Base-by-base conservation (phyloP, 192 early-diverging fungal genomes). In the Backusella circina region DNA sequence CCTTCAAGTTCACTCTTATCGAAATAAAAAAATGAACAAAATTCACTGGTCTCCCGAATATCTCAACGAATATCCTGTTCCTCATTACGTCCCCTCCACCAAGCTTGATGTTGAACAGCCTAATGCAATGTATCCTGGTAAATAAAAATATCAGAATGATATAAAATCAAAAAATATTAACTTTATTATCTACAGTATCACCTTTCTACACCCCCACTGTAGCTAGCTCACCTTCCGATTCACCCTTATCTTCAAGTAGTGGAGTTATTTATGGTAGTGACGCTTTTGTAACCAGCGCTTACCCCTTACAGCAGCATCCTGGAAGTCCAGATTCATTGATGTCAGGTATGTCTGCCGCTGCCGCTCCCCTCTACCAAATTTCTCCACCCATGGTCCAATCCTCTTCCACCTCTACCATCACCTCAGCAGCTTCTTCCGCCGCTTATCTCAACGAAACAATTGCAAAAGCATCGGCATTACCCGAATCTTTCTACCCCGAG, bases 391-490 rank as follows among this genome's bases (percentile, higher is more conserved):
- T 76, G 37, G 75, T 76, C 23, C 68, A 70, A 61, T 76, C 75
- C 12, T 71, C 54, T 10, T 76, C 75, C 13, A 37, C 54, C 9
- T 64, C 51, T 9, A 76, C 81, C 47, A 37, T 69, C 38, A 67
- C 81, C 51, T 77, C 75, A 33, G 38, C 75, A 41, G 67, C 75
- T 33, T 47, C 67, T 21, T 72, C 78, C 28, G 57, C 54, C 15
- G 68, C 78, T 39, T 76, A 61, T 65, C 67, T 81, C 26, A 81
- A 72, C 51, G 80, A 81, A 75, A 81, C 76, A 16, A 78, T 69
- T 51, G 80, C 80, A 51, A 81, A 81, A 68, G 80, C 76, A n/a
- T 79, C 81, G 9, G 72, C 81, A 26, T 65, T 81, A 39, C 80
- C 80, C 28, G 80, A 81, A 51, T 66, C 76, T 16, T 81, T 81